These are phyloP conservation scores for Penicillium janthinellum DNA, from an alignment of 2,329 filamentous ascomycete species.

Conservation along the genomic window DNA sequence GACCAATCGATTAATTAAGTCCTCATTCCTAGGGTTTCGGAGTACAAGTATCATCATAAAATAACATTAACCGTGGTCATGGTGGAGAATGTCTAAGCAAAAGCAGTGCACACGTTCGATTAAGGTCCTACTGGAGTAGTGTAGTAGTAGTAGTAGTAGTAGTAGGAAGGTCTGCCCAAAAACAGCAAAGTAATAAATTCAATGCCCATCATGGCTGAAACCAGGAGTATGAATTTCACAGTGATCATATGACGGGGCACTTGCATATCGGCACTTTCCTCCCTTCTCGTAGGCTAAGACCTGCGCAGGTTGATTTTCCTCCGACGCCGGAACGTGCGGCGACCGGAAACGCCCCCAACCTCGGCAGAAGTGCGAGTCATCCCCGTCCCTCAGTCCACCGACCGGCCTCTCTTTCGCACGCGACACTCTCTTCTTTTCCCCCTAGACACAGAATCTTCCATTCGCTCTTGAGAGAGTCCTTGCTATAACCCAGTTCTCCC, in stretches of 20 bases:
- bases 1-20: too few species aligned
- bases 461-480: background rate
- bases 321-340: conserved; percentile 26
- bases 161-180: background rate
- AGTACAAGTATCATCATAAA: too few species aligned
- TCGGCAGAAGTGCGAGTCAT: conserved; percentile 29
- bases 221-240: background rate
- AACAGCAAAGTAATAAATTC: background rate
- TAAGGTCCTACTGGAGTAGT: too few species aligned
- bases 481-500: background rate
- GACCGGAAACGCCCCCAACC: conserved; percentile 24
- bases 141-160: too few species aligned
- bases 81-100: background rate
- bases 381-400: conserved; percentile 15
- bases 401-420: conserved; percentile 8
- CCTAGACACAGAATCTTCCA: background rate
- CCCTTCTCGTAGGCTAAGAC: background rate
- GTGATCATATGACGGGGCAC: conserved; percentile 2
- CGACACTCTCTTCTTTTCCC: conserved; percentile 10
- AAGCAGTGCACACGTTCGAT: background rate
- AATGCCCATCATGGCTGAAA: background rate
- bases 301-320: conserved; percentile 13
- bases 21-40: too few species aligned
- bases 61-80: too few species aligned
- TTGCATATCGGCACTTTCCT: conserved; percentile 4